These are phyloP conservation scores for Kickxella alabastrina DNA, from an alignment of 192 early-diverging fungal genomes.

Conservation along the genomic window DNA sequence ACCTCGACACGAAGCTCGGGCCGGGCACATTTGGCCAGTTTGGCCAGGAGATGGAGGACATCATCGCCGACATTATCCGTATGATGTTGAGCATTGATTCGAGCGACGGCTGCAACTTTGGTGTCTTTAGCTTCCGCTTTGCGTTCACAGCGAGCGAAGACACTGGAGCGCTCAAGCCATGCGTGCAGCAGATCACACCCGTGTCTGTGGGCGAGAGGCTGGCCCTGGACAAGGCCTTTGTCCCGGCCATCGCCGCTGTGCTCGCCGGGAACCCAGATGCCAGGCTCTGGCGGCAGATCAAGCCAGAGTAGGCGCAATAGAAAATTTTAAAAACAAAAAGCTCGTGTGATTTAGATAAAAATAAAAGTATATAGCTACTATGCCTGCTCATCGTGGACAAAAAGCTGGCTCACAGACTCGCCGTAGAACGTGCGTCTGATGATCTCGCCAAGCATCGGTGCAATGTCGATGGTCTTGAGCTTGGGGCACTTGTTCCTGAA, in stretches of 20 bases:
- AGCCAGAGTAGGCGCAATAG: not conserved
- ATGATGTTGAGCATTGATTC: conserved; percentile 23
- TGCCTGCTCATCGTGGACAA: conserved; percentile 53
- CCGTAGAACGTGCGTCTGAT: conserved; percentile 95
- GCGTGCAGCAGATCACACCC: conserved; percentile 19
- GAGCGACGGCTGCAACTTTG: conserved; percentile 38
- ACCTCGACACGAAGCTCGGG: conserved; percentile 15
- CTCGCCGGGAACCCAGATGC: conserved; percentile 17
- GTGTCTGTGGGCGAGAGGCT: conserved; percentile 18
- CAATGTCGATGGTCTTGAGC: conserved; percentile 79
- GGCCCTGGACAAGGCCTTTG: conserved; percentile 3
- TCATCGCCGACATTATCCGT: conserved; percentile 13
- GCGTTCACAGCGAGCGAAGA: conserved; percentile 9
- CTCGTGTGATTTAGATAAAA: not conserved
- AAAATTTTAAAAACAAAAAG: not conserved
- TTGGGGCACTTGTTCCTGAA: conserved; percentile 73
- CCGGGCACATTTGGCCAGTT: conserved; percentile 1
- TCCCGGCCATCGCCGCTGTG: conserved; percentile 16
- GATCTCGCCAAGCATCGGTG: conserved; percentile 86
- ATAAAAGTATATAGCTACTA: too few species aligned
- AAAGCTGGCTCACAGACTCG: conserved; percentile 86
- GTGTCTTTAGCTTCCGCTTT: conserved; percentile 40
- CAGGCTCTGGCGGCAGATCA: conserved; percentile 15
- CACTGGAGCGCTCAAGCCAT: conserved; percentile 3
- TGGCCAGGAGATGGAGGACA: conserved; percentile 3